phyloP scores from a whole-genome alignment of 495 filamentous ascomycete species.

The Aspergillus kassunensis region DNA sequence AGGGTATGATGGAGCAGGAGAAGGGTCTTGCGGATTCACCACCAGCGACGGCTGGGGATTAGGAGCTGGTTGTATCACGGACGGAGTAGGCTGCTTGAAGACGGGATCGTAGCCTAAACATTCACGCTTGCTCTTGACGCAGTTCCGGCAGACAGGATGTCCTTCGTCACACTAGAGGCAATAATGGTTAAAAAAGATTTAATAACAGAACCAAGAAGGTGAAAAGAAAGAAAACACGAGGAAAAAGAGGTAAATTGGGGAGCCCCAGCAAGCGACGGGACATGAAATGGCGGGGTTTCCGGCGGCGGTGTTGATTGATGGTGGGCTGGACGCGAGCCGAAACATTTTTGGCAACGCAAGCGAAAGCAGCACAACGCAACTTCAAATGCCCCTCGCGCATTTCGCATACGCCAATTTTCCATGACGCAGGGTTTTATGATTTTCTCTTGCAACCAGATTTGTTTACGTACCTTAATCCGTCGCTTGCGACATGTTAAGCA shows the following conservation, averaged over 20 bases:
- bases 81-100: constrained; percentile 80
- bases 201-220: constrained; percentile 11
- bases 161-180: constrained; percentile 85
- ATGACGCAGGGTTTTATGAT: not conserved
- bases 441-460: not conserved
- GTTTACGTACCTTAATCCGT: constrained; percentile 86
- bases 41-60: constrained; percentile 48
- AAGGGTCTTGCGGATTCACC: constrained; percentile 43
- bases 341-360: constrained; percentile 33
- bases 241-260: constrained; percentile 22
- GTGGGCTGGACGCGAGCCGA: constrained; percentile 32
- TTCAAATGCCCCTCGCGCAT: constrained; percentile 19
- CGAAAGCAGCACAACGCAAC: constrained; percentile 29
- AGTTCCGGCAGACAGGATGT: constrained; percentile 93
- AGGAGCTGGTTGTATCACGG: constrained; percentile 73
- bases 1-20: constrained; percentile 35
- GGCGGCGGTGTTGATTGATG: constrained; percentile 13
- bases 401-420: constrained; percentile 5
- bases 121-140: constrained; percentile 96
- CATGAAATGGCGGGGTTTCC: constrained; percentile 38
- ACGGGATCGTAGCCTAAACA: constrained; percentile 98
- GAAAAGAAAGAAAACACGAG: constrained; percentile 20
- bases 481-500: constrained; percentile 96
- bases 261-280: constrained; percentile 20
- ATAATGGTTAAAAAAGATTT: constrained; percentile 3